These are phyloP conservation scores for Crassisporium funariophilum DNA, from an alignment of 768 basidiomycete species.

Conservation along the genomic window DNA sequence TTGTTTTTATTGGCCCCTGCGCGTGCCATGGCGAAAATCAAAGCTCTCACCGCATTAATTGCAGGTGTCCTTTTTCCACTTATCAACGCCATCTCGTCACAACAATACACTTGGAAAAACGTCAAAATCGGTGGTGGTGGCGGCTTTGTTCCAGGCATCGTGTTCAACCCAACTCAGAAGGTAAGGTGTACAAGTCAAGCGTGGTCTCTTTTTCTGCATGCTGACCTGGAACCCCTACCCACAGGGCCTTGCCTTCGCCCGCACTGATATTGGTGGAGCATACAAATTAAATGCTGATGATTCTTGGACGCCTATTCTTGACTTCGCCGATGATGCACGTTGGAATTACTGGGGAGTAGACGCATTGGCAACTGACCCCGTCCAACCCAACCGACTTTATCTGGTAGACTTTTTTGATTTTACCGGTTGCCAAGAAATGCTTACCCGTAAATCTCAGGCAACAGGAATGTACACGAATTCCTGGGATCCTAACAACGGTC, in stretches of 20 bases:
- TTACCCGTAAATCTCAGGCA: constrained; percentile 33
- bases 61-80: constrained; percentile 26
- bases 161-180: constrained; percentile 62
- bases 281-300: constrained; percentile 64
- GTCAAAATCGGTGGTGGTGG: constrained; percentile 55
- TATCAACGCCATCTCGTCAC: constrained; percentile 44
- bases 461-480: constrained; percentile 65
- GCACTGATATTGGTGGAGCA: constrained; percentile 68
- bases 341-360: constrained; percentile 68
- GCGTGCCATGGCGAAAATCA: constrained; percentile 32
- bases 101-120: constrained; percentile 63
- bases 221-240: background rate
- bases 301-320: constrained; percentile 63
- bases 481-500: constrained; percentile 64
- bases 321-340: constrained; percentile 47
- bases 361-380: constrained; percentile 64
- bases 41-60: constrained; percentile 33
- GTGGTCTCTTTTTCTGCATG: background rate
- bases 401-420: constrained; percentile 32
- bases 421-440: background rate
- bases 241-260: constrained; percentile 62
- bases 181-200: constrained; percentile 19
- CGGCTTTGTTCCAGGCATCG: constrained; percentile 57
- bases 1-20: background rate
- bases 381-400: constrained; percentile 56